phyloP scores from a whole-genome alignment of 1,284 basidiomycete species.

The Mycosarcoma maydis region DNA sequence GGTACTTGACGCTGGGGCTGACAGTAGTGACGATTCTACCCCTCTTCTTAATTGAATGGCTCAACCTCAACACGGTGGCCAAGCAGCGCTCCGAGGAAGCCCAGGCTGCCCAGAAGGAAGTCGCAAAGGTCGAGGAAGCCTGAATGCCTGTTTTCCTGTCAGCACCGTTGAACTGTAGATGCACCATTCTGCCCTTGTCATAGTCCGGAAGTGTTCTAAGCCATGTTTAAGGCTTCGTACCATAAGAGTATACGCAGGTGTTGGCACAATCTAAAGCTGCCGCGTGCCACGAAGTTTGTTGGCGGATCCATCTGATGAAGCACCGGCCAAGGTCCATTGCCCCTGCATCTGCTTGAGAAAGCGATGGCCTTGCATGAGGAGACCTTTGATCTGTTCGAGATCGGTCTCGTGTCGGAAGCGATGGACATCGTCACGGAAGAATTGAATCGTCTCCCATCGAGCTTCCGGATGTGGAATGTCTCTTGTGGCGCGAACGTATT shows the following conservation, averaged over 20 bases:
- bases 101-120: slow-evolving; percentile 1
- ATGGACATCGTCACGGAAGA: slow-evolving; percentile 46
- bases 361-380: slow-evolving; percentile 42
- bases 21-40: slow-evolving; percentile 14
- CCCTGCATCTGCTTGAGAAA: slow-evolving; percentile 54
- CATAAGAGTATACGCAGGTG: no score
- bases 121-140: neutral
- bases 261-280: slow-evolving; percentile 5
- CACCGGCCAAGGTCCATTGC: slow-evolving; percentile 46
- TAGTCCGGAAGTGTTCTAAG: no score
- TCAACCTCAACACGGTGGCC: slow-evolving; percentile 21
- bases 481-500: slow-evolving; percentile 51
- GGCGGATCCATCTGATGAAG: slow-evolving; percentile 10
- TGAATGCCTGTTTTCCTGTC: no score
- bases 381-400: slow-evolving; percentile 39
- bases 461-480: slow-evolving; percentile 57
- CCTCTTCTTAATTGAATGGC: slow-evolving; percentile 21
- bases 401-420: slow-evolving; percentile 37
- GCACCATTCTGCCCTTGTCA: no score
- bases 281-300: slow-evolving; percentile 40
- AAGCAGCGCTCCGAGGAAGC: slow-evolving; percentile 9
- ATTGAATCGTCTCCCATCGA: slow-evolving; percentile 57
- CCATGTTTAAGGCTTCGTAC: no score
- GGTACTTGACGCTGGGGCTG: slow-evolving; percentile 30
- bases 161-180: no score